Evolutionary conservation across 441 rosid genomes (phyloP), one percentile per base, ranked within the genome.

Genomic region (Dalechampia spathulata): DNA sequence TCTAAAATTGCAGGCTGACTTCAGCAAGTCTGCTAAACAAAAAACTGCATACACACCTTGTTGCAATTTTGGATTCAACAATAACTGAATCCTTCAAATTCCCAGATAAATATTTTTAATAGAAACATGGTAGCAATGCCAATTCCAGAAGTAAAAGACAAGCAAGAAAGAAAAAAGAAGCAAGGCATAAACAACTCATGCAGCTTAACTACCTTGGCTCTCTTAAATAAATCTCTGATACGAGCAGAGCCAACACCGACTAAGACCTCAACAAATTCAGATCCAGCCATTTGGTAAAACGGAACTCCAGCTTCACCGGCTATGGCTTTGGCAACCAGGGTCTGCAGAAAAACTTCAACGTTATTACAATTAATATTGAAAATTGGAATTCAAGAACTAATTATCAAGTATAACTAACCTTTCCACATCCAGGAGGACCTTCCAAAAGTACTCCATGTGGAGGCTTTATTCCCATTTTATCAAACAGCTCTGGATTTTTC

Each of bases 251-350:
- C 98, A 57, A 91, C 98, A 56, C 98, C 98, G 57, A 91, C 98
- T 64, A 91, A 80, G 59, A 91, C 98, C 72, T 91, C 98, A 9
- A 91, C 96, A 62, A 91, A 91, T 66, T 91, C 96, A 63, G 98
- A 85, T 59, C 98, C 96, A 61, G 98, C 98, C 98, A 91, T 91
- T 71, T 87, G 95, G 68, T 91, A 91, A 80, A 91, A 91, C 12
- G 96, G 98, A 48, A 91, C 98, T 28, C 96, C 98, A 58, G 96
- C 98, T 75, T 91, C 96, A 57, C 98, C 98, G 17, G 98, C 98
- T 52, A 91, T 91, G 57, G 98, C 98, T 78, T 91, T 91, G 41
- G 96, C 96, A 43, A 91, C 96, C 23, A 91, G 79, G 50, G 98
- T 91, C 98, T 91, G 80, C 41, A 58, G 62, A 70, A 75, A 50